A percentile compares a stretch with the other conserved stretches of the same genome.
phyloP scores from a whole-genome alignment of 495 filamentous ascomycete genomes.

The Talaromyces wortmannii region DNA sequence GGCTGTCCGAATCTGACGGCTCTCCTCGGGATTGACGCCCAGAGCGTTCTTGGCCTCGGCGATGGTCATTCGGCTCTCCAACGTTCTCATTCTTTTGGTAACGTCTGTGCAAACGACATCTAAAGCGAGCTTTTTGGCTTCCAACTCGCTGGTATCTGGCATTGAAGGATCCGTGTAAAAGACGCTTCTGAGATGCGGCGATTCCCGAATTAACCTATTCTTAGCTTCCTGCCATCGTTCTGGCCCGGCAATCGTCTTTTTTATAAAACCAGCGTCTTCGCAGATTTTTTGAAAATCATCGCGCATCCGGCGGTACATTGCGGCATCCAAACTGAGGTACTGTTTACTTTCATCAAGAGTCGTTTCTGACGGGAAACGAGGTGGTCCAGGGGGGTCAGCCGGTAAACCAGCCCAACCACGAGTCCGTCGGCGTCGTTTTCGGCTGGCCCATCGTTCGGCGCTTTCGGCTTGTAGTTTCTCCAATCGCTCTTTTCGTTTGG shows the following conservation, averaged over 20 bases:
- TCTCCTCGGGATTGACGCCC: constrained; percentile 65
- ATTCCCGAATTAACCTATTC: constrained; percentile 58
- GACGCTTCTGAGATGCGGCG: constrained; percentile 56
- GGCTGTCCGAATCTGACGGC: constrained; percentile 53
- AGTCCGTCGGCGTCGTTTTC: constrained; percentile 68
- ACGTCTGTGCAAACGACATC: constrained; percentile 79
- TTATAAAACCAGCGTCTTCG: constrained; percentile 54
- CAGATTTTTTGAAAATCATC: constrained; percentile 66
- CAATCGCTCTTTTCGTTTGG: constrained; percentile 49
- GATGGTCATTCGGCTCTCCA: constrained; percentile 57
- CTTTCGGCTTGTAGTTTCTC: constrained; percentile 55
- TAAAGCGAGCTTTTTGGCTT: constrained; percentile 57
- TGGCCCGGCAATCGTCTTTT: constrained; percentile 66
- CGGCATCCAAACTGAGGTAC: constrained; percentile 56
- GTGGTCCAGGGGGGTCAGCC: constrained; percentile 66
- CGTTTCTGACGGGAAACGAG: constrained; percentile 74
- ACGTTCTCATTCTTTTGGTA: constrained; percentile 67
- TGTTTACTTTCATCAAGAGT: constrained; percentile 74
- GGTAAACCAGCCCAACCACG: constrained; percentile 65
- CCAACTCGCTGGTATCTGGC: constrained; percentile 20
- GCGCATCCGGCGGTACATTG: constrained; percentile 55
- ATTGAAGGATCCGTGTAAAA: constrained; percentile 44
- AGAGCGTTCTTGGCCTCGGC: constrained; percentile 68
- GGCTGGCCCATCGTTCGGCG: constrained; percentile 52
- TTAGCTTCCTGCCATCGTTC: constrained; percentile 70